Conservation (phyloP, 2,329 filamentous ascomycete genomes). For the Cryphonectria carpinicola region DNA sequence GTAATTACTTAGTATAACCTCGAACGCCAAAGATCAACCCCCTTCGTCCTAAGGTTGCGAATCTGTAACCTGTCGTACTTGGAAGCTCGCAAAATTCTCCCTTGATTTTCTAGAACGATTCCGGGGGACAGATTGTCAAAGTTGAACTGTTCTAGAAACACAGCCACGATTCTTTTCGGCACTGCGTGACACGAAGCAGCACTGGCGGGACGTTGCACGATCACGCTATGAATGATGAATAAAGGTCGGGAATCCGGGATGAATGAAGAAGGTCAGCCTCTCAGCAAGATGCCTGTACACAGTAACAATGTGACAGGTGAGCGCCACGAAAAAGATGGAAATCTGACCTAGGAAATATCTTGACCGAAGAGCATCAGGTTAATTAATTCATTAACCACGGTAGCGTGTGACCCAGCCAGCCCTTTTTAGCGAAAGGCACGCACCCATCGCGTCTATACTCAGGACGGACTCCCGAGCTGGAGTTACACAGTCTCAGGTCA, state of each 20-base stretch:
- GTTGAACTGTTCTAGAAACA: neutral
- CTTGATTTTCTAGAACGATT: neutral
- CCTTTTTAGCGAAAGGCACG: neutral
- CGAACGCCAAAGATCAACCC: no score
- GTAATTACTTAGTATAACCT: neutral
- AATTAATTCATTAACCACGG: neutral
- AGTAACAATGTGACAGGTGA: neutral
- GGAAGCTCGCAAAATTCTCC: neutral
- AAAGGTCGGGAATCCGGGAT: no score
- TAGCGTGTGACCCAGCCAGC: neutral
- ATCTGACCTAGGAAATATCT: neutral
- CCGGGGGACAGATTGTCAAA: neutral
- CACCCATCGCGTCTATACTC: neutral
- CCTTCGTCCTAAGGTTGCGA: neutral
- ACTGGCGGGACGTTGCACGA: neutral
- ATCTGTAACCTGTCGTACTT: neutral
- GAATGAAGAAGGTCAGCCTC: neutral
- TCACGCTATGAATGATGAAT: neutral
- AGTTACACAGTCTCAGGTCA: neutral
- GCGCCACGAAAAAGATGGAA: no score
- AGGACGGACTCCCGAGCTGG: neutral
- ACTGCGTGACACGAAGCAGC: neutral
- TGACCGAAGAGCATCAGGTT: neutral
- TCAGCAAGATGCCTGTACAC: neutral
- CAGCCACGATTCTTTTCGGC: neutral